Evolutionary conservation across 2,329 filamentous ascomycete genomes (phyloP).

Genomic region (Colletotrichum cordylinicola): DNA sequence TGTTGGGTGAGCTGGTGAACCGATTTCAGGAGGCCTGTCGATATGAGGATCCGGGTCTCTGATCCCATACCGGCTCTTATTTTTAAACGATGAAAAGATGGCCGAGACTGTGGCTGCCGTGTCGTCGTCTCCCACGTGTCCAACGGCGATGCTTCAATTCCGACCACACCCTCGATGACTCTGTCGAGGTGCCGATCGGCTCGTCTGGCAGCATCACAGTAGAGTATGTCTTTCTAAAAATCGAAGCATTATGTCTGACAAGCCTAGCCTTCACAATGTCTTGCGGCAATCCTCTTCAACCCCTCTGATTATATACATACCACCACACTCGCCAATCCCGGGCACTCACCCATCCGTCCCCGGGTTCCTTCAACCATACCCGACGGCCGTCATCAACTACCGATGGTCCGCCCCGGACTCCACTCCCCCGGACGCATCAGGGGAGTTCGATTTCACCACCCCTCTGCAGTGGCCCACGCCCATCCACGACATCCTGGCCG

Average conservation of each 20-base stretch:
- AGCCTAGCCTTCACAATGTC: conserved; percentile 54
- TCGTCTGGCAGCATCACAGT: conserved; percentile 56
- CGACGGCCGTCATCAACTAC: conserved; percentile 64
- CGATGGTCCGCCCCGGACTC: conserved; percentile 50
- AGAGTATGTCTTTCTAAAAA: conserved; percentile 45
- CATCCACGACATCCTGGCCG: conserved; percentile 60
- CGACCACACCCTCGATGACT: conserved; percentile 31
- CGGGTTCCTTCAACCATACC: conserved; percentile 44
- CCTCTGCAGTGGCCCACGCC: conserved; percentile 59
- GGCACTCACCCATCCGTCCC: conserved; percentile 37
- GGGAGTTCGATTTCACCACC: conserved; percentile 18
- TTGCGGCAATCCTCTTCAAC: conserved; percentile 36
- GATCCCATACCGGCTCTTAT: background rate
- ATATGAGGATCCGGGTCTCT: background rate
- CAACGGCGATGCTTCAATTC: conserved; percentile 19
- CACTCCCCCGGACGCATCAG: background rate
- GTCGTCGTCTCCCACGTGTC: conserved; percentile 5
- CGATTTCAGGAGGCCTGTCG: background rate
- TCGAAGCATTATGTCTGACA: conserved; percentile 22
- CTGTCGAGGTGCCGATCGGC: conserved; percentile 51
- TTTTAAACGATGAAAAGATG: conserved; percentile 22
- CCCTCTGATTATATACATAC: conserved; percentile 62
- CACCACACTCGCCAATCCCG: conserved; percentile 46
- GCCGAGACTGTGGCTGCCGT: conserved; percentile 6
- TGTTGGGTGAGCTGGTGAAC: background rate